Percentiles rank a stretch among this genome's conserved stretches.
Conservation (phyloP, 805 yeast species). For the Saturnispora sanitii region DNA sequence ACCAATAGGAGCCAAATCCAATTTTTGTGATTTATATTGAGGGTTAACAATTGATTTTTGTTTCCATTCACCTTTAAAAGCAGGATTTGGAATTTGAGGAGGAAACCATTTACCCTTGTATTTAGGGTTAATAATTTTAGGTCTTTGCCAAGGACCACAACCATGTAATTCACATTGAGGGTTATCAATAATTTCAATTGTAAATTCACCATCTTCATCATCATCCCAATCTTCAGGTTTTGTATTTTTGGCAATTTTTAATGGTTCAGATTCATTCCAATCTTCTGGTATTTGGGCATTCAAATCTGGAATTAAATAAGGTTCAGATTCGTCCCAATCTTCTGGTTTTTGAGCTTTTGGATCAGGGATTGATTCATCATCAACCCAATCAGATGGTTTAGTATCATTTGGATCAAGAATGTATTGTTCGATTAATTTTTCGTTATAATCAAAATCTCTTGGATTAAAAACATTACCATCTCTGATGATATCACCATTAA, state of each 20-base stretch:
- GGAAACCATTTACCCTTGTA: constrained; percentile 78
- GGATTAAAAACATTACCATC: constrained; percentile 59
- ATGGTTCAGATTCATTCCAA: constrained; percentile 64
- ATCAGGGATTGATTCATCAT: constrained; percentile 55
- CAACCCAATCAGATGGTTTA: constrained; percentile 83
- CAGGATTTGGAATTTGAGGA: constrained; percentile 55
- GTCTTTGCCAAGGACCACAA: constrained; percentile 77
- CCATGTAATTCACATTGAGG: constrained; percentile 65
- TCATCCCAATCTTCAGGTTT: constrained; percentile 83
- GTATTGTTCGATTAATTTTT: constrained; percentile 35
- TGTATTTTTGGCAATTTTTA: constrained; percentile 42
- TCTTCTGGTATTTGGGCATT: constrained; percentile 57
- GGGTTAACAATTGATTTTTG: too few relatives aligned
- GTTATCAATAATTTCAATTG: constrained; percentile 57
- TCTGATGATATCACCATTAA: constrained; percentile 65
- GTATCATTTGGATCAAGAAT: constrained; percentile 46
- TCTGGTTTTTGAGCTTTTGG: constrained; percentile 62
- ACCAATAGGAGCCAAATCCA: constrained; percentile 49
- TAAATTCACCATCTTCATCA: constrained; percentile 83
- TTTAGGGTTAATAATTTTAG: constrained; percentile 58
- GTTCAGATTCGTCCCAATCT: constrained; percentile 76
- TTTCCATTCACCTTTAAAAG: constrained; percentile 41
- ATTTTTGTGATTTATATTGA: too few relatives aligned
- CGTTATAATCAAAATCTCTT: constrained; percentile 38
- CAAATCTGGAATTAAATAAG: constrained; percentile 57